phyloP scores from a whole-genome alignment of 2,329 filamentous ascomycete species.

The Xenoacremonium recifei region DNA sequence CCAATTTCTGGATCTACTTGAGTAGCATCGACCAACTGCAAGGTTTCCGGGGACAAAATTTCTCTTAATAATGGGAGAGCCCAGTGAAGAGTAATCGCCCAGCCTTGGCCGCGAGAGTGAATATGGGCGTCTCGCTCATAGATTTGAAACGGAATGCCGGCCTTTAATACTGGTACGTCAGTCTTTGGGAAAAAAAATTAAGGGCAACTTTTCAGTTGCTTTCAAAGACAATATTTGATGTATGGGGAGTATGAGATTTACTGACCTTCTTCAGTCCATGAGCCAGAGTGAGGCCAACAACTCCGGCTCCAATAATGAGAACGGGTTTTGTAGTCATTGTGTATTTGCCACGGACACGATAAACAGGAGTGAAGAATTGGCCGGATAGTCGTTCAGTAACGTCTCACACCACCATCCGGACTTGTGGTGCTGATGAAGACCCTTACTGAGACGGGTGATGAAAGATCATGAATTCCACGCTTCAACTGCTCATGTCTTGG shows the following conservation, averaged over 20 bases:
- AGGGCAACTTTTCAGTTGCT: too few species aligned
- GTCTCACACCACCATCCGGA: too few species aligned
- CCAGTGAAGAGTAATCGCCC: constrained; percentile 63
- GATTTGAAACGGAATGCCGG: constrained; percentile 29
- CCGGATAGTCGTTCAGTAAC: too few species aligned
- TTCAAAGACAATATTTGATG: too few species aligned
- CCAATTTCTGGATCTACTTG: constrained; percentile 37
- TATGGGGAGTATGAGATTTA: neutral
- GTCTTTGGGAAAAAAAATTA: too few species aligned
- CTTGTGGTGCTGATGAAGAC: too few species aligned
- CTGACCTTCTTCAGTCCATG: constrained; percentile 35
- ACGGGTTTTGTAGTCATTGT: too few species aligned
- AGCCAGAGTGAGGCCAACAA: constrained; percentile 36
- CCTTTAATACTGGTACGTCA: constrained; percentile 16
- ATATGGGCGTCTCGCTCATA: constrained; percentile 30
- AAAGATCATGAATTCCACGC: too few species aligned
- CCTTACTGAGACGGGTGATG: too few species aligned
- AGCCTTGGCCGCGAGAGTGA: constrained; percentile 42
- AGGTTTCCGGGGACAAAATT: constrained; percentile 21
- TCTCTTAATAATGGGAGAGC: constrained; percentile 36
- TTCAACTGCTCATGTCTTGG: too few species aligned
- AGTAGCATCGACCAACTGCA: constrained; percentile 22
- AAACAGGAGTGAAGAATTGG: too few species aligned
- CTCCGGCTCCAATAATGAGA: constrained; percentile 36
- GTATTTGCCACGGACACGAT: too few species aligned